phyloP scores from a whole-genome alignment of 495 filamentous ascomycete species.

The Lophiotrema nucula region DNA sequence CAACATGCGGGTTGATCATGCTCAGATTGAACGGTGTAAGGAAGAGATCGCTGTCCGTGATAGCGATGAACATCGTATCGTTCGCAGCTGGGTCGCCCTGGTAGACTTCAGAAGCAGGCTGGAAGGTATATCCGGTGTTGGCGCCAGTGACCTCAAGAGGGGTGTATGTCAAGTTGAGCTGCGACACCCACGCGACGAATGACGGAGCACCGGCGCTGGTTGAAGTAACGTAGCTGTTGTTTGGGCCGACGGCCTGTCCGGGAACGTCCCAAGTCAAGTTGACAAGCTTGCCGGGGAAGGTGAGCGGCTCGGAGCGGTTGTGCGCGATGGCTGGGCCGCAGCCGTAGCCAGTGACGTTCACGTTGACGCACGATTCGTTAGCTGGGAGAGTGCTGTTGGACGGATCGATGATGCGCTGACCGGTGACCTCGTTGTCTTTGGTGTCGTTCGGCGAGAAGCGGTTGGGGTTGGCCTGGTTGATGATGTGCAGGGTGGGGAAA shows the following conservation, averaged over 20 bases:
- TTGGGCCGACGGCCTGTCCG: constrained; percentile 70
- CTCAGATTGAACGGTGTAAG: constrained; percentile 76
- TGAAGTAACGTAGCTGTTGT: constrained; percentile 74
- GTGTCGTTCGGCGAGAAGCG: constrained; percentile 54
- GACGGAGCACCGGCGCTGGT: constrained; percentile 55
- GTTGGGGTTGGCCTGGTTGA: constrained; percentile 75
- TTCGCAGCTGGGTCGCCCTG: constrained; percentile 69
- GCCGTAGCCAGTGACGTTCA: constrained; percentile 50
- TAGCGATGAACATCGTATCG: constrained; percentile 73
- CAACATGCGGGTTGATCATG: constrained; percentile 72
- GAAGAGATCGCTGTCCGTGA: constrained; percentile 67
- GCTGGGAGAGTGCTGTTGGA: constrained; percentile 44
- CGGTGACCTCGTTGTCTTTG: constrained; percentile 54
- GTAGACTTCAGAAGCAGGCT: constrained; percentile 64
- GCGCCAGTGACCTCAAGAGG: constrained; percentile 55
- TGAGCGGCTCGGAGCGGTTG: constrained; percentile 66
- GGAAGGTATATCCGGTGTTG: constrained; percentile 63
- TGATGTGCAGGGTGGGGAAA: constrained; percentile 71
- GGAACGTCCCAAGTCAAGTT: constrained; percentile 71
- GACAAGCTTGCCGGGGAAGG: constrained; percentile 72
- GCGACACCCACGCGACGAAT: constrained; percentile 77
- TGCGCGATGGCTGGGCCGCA: constrained; percentile 64
- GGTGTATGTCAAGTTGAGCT: constrained; percentile 84
- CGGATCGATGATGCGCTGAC: constrained; percentile 48
- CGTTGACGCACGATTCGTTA: constrained; percentile 52